Base-by-base conservation (phyloP, 306 rosid species). In the Abrus pulchellus region DNA sequence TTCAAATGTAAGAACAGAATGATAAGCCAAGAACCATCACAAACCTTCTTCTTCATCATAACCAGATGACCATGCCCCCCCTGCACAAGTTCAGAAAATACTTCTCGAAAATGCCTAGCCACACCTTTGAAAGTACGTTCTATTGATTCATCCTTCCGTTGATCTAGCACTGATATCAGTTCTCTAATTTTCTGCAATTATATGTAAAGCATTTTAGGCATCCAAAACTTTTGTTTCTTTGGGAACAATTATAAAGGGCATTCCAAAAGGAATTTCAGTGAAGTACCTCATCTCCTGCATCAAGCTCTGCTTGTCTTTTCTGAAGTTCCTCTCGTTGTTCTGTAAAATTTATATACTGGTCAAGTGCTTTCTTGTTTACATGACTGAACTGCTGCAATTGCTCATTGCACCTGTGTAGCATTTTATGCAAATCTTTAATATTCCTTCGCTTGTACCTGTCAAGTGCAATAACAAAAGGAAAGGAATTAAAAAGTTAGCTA, bases 121-220 rank as follows among this genome's bases (percentile, higher is more conserved):
- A 95, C 99, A 80, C 99, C 99, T 87, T 95, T 95, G 86, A 93
- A 95, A 77, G 99, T 95, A 45, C 97, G 98, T 60, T 95, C 99
- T 50, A 93, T 95, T 38, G 98, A 93, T 83, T 95, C 99, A 52
- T 95, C 99, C 84, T 95, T 95, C 81, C 98, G 90, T 72, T 91
- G 97, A 91, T 95, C 99, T 80, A 95, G 87, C 74, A 89, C 98
- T 12, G 89, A 80, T 88, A 93, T 95, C 38, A 95, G 91, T 85
- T 95, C 98, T 84, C 72, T 87, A 81, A 95, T 95, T 95, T 95
- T 95, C 99, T 95, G 92, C 82, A 88, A 76, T 74, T 70, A 66
- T 40, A 20, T 20, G 20, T 20, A 0, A 20, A 20, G 20, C 20
- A 20, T 20, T 61, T 34, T 62, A 70, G 55, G 70, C 70, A 68